Evolutionary conservation across 257 asterid genomes (phyloP).

Genomic region (Forsythia suspensa): DNA sequence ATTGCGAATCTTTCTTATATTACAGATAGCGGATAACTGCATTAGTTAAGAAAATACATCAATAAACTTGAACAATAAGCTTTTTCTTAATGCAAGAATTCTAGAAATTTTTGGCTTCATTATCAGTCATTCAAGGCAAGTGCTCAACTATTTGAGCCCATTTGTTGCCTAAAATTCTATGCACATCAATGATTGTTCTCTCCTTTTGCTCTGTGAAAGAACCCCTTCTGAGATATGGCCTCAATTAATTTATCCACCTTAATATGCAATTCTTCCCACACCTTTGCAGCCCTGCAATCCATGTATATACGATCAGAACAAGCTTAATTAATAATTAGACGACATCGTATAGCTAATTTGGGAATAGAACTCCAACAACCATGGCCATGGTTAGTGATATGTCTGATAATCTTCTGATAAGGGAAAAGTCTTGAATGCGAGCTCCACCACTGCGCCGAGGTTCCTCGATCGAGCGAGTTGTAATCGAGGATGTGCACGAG

Average conservation of each 20-base stretch:
- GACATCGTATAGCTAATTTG: constrained; percentile 38
- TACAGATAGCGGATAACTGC: no score
- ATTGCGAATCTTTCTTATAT: no score
- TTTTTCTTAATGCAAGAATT: constrained; percentile 87
- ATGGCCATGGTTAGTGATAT: constrained; percentile 76
- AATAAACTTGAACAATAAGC: constrained; percentile 64
- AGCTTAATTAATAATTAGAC: not conserved
- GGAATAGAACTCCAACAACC: constrained; percentile 98
- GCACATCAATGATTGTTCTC: constrained; percentile 75
- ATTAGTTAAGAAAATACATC: no score
- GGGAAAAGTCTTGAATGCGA: no score
- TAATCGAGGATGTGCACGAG: no score
- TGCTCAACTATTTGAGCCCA: constrained; percentile 99
- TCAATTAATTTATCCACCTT: constrained; percentile 86
- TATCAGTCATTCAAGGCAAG: constrained; percentile 89
- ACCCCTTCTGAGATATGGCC: constrained; percentile 94
- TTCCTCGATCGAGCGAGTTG: no score
- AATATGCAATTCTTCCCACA: constrained; percentile 94
- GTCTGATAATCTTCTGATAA: constrained; percentile 46
- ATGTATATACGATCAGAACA: not conserved
- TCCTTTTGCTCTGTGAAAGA: constrained; percentile 83
- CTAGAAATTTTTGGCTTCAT: constrained; percentile 95
- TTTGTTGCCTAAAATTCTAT: constrained; percentile 77
- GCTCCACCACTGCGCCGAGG: no score
- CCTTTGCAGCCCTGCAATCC: constrained; percentile 69